Conservation (phyloP, 164 flowering plant genomes). For the Berberis thunbergii region DNA sequence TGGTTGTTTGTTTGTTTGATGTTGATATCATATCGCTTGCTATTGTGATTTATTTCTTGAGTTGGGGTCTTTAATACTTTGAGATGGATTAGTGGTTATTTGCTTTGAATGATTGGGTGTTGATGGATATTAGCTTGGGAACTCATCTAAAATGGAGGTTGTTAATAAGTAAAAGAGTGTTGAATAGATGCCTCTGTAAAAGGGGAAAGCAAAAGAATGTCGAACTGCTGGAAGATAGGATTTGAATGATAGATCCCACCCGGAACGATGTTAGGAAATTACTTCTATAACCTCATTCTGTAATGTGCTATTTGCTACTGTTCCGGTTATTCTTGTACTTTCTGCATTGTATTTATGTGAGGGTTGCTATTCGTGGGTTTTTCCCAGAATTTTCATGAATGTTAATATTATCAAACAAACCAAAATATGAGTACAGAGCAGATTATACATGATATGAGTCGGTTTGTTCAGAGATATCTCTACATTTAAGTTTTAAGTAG, state of each 20-base stretch:
- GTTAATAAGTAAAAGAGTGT: neutral
- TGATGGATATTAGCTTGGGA: neutral
- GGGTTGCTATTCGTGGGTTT: no score
- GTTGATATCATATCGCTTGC: neutral
- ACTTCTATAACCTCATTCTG: slow-evolving; percentile 28
- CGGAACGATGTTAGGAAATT: slow-evolving; percentile 11
- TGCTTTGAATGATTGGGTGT: neutral
- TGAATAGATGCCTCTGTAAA: slow-evolving; percentile 2
- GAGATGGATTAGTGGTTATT: neutral
- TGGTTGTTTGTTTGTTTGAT: neutral
- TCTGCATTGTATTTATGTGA: no score
- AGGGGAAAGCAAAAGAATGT: slow-evolving; percentile 4
- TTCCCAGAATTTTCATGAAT: neutral
- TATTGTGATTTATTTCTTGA: neutral
- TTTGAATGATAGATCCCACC: slow-evolving; percentile 12
- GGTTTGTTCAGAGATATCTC: no score
- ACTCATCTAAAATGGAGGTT: neutral
- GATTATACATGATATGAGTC: no score
- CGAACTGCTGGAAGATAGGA: slow-evolving; percentile 16
- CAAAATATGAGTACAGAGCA: no score
- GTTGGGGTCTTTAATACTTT: slow-evolving; percentile 3
- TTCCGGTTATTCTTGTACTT: no score
- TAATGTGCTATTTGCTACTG: neutral
- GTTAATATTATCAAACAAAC: neutral
- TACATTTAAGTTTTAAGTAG: no score